phyloP scores from a whole-genome alignment of 1,139 yeast species.

The Saccharomycopsis hybrid region DNA sequence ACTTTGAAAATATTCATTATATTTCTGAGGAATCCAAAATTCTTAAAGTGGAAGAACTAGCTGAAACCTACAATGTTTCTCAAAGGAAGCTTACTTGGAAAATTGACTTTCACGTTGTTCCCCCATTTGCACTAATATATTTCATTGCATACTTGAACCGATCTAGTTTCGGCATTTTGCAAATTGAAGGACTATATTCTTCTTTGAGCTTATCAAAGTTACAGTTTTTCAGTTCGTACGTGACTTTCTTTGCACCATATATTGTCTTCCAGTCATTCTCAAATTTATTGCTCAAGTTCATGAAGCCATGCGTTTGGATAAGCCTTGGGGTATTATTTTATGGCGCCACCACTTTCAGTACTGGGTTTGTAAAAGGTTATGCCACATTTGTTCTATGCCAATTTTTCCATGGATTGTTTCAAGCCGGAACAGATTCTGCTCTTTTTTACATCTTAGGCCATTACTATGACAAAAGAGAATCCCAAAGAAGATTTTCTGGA shows the following conservation, averaged over 20 bases:
- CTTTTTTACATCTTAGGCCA: constrained; percentile 56
- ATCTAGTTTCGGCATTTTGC: constrained; percentile 47
- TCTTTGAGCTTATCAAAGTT: constrained; percentile 43
- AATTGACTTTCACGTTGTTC: constrained; percentile 48
- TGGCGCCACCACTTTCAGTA: constrained; percentile 57
- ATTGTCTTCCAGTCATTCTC: constrained; percentile 60
- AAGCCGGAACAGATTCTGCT: constrained; percentile 49
- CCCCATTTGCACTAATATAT: constrained; percentile 48
- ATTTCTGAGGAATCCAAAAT: constrained; percentile 23
- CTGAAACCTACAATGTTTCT: constrained; percentile 33
- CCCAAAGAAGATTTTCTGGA: constrained; percentile 49
- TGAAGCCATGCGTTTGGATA: constrained; percentile 50
- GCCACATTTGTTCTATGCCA: constrained; percentile 48
- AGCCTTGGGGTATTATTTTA: constrained; percentile 24
- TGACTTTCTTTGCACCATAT: constrained; percentile 70
- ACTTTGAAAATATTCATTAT: constrained; percentile 5
- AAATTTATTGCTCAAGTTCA: constrained; percentile 51
- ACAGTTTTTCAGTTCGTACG: constrained; percentile 43
- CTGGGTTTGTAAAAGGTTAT: constrained; percentile 55
- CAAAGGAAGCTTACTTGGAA: constrained; percentile 40
- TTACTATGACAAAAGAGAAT: constrained; percentile 39
- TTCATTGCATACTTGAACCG: constrained; percentile 50
- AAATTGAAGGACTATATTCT: constrained; percentile 56
- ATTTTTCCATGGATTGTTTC: constrained; percentile 47
- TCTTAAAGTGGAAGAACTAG: constrained; percentile 33